Base-by-base conservation (phyloP, 2,329 filamentous ascomycete genomes). In the Penicillium sp. region DNA sequence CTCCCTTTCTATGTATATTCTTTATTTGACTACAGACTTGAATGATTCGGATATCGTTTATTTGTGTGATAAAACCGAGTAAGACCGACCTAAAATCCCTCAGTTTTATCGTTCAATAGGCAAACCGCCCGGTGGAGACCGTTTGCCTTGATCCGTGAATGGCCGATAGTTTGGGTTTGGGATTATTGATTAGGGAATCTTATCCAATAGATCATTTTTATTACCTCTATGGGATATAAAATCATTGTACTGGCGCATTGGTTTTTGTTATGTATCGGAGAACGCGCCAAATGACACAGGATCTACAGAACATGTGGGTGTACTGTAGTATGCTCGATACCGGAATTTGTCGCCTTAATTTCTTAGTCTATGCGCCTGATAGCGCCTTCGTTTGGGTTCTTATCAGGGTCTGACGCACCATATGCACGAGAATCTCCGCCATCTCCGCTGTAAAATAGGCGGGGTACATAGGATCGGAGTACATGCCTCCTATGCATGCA, bases 401-500 rank as follows among this genome's bases (percentile, higher is more conserved):
- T 47, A 51, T 49, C 57, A 24, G 33, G 49, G 22, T 24, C 33
- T 51, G 33, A 51, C 37, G 19, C 29, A 22, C 43, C 42, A 35
- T 42, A 44, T 48, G 42, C 48, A 51, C 14, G 27, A 59, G 46
- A 33, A 52, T 48, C 54, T 56, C 54, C 54, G 53, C 57, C 49
- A 56, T 53, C 57, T 56, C 57, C 57, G 50, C 57, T 53, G 42
- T 14, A 39, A 8, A 24, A 22, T 26, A 46, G 54, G 54, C 49
- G 57, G 57, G 57, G 57, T 59, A 52, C 49, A 53, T 55, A 5
- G n/a, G 35, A 50, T 37, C 49, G 54, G 42, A 51, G 42, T 37
- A 51, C 54, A 47, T 51, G 31, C 31, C 54, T 51, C 47, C 48
- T 50, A 50, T 21, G 19, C 29, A 35, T 49, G 21, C 19, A n/a